A percentile compares a stretch with the other conserved stretches of the same genome.
phyloP scores from a whole-genome alignment of 495 filamentous ascomycete species.

The Daldinia loculata region DNA sequence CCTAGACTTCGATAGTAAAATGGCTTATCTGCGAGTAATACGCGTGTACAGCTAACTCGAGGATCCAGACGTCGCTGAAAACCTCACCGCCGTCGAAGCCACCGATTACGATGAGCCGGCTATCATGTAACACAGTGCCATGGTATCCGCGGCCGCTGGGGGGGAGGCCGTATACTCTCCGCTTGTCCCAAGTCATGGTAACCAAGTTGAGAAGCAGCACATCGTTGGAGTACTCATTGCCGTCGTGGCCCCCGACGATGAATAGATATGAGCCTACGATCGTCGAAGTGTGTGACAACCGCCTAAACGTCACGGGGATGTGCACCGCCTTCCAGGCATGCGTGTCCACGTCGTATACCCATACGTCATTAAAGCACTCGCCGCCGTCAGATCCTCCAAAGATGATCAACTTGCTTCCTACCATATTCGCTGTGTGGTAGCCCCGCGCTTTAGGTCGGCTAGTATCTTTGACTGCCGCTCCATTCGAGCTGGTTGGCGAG shows the following conservation, averaged over 20 bases:
- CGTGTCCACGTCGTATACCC: conserved; percentile 71
- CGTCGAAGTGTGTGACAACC: conserved; percentile 70
- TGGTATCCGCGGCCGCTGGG: conserved; percentile 71
- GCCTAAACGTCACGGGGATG: conserved; percentile 63
- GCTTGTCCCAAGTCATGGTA: conserved; percentile 72
- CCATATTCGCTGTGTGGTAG: conserved; percentile 76
- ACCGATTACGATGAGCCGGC: conserved; percentile 65
- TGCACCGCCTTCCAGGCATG: conserved; percentile 61
- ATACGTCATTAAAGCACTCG: conserved; percentile 73
- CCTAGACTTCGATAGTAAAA: conserved; percentile 69
- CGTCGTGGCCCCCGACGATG: conserved; percentile 72
- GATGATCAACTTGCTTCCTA: conserved; percentile 71
- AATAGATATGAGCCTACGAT: conserved; percentile 73
- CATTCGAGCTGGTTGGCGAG: conserved; percentile 26
- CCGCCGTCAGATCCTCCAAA: conserved; percentile 72
- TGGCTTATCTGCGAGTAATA: conserved; percentile 76
- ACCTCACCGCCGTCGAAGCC: conserved; percentile 71
- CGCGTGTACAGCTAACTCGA: conserved; percentile 70
- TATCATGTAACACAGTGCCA: conserved; percentile 68
- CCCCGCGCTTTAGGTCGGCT: conserved; percentile 66
- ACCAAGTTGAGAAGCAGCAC: conserved; percentile 71
- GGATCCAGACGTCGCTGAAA: conserved; percentile 68
- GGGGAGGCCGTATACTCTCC: conserved; percentile 68
- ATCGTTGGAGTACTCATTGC: conserved; percentile 71
- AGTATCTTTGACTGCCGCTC: conserved; percentile 36